phyloP scores from a whole-genome alignment of 2,329 filamentous ascomycete genomes.

The Fusarium multiceps region DNA sequence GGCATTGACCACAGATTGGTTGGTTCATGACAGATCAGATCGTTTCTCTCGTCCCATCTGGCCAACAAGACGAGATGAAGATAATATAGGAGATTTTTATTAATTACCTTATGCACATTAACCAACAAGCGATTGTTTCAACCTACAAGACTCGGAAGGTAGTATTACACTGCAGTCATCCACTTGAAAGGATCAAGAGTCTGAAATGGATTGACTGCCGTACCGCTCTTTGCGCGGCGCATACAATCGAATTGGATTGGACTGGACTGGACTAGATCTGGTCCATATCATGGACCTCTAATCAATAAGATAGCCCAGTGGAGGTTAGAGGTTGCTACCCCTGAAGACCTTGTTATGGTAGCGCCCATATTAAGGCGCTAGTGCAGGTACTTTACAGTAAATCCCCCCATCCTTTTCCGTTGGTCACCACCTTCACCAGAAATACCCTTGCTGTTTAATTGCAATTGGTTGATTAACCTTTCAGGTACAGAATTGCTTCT shows the following conservation, averaged over 20 bases:
- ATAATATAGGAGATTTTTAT: not conserved
- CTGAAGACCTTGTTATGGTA: constrained; percentile 23
- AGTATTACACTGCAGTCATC: constrained; percentile 4
- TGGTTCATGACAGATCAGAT: constrained; percentile 6
- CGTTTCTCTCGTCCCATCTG: not conserved
- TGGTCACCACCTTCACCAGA: constrained; percentile 38
- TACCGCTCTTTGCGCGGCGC: constrained; percentile 24
- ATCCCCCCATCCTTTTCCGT: constrained; percentile 16
- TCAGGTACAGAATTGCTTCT: constrained; percentile 30
- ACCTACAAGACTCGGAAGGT: constrained; percentile 16
- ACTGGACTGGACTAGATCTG: not conserved
- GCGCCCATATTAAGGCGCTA: constrained; percentile 26
- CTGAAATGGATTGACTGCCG: constrained; percentile 11
- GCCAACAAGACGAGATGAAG: constrained; percentile 12
- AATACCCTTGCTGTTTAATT: constrained; percentile 14
- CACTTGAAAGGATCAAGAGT: not conserved
- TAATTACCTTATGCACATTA: not conserved
- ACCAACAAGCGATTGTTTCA: constrained; percentile 1
- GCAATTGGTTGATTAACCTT: constrained; percentile 27
- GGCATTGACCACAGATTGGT: constrained; percentile 29
- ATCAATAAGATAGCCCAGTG: not conserved
- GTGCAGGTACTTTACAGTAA: constrained; percentile 33
- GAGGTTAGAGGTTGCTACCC: constrained; percentile 2
- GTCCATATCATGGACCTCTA: not conserved
- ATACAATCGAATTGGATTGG: constrained; percentile 8